Percentiles rank a stretch among this genome's conserved stretches.
phyloP scores from a whole-genome alignment of 208 protist species.

The Trypanosoma platydactyli region DNA sequence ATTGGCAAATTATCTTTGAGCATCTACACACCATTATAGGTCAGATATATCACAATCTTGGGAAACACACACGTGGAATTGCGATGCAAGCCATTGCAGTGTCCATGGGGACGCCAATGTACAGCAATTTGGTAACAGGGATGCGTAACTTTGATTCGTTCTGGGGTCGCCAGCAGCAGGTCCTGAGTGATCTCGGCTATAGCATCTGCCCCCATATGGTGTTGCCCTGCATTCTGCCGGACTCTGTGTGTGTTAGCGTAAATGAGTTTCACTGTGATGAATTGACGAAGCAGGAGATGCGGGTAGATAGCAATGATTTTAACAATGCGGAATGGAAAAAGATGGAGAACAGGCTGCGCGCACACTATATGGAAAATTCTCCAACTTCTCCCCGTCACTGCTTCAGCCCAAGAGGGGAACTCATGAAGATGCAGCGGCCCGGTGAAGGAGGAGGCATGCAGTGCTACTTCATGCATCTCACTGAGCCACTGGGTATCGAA shows the following conservation, averaged over 20 bases:
- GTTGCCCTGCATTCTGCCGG: conserved; percentile 52
- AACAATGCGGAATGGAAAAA: conserved; percentile 60
- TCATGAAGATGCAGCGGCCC: not conserved
- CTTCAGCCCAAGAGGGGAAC: not conserved
- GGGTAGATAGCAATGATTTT: conserved; percentile 37
- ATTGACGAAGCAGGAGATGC: conserved; percentile 37
- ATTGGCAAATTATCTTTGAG: conserved; percentile 59
- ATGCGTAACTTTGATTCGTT: conserved; percentile 47
- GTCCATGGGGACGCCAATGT: conserved; percentile 54
- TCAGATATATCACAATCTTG: conserved; percentile 60
- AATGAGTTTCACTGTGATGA: conserved; percentile 63
- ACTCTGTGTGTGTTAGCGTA: conserved; percentile 48
- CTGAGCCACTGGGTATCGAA: conserved; percentile 62
- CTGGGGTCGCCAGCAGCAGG: conserved; percentile 49
- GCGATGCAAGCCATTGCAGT: conserved; percentile 50
- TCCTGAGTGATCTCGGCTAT: conserved; percentile 50
- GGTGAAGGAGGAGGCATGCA: conserved; percentile 16
- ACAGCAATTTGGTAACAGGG: conserved; percentile 38
- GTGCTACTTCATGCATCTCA: conserved; percentile 41
- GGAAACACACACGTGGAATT: conserved; percentile 56
- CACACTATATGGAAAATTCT: conserved; percentile 20
- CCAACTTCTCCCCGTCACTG: conserved; percentile 6
- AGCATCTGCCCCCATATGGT: conserved; percentile 72
- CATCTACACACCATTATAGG: conserved; percentile 50
- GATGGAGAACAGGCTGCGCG: conserved; percentile 56